Evolutionary conservation across 1,284 basidiomycete species (phyloP), one percentile per base, ranked within the genome.

Genomic region (Puccinia polysora): DNA sequence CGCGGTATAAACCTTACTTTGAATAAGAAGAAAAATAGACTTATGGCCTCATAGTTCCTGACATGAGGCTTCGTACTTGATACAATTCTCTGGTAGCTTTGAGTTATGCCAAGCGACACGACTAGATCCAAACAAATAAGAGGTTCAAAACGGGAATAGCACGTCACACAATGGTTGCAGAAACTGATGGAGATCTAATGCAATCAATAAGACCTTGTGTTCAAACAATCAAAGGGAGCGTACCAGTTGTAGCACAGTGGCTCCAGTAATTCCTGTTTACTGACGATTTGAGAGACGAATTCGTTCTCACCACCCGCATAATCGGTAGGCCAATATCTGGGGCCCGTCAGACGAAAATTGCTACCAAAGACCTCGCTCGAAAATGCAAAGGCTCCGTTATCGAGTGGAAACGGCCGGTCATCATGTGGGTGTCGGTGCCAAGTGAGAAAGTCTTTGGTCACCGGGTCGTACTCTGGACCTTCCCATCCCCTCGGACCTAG

Each of bases 401-500:
- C 65, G 20, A 68, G 10, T 18, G 65, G 65, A 30, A 68, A 68
- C 34, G 38, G 52, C 0, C 65, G 36, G 40, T 68, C 38, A 45
- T 68, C 65, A 43, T 56, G 8, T 7, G 65, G 52, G 10, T 34
- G 25, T 36, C 58, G 52, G 8, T 56, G 36, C 65, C 65, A 68
- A 7, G 28, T 32, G 36, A 68, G 10, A 18, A 68, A 68, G 20
- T 56, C 62, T 7, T 64, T 59, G 18, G 60, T 71, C 7, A 56
- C 55, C 8, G 20, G 67, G 34, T 74, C 62, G 36, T 60, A 72
- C 18, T 40, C 52, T 1, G 73, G 73, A n/a, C 73, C 68, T 38
- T 74, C 73, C 67, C 65, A 74, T 14, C 73, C 68, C 32, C 20
- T 32, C 18, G 73, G 67, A n/a, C 67, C 60, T 15, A 74, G 47